A percentile compares a stretch with the other conserved stretches of the same genome.
Evolutionary conservation across 257 asterid species (phyloP).

Genomic region (Parsonsia alboflavescens): DNA sequence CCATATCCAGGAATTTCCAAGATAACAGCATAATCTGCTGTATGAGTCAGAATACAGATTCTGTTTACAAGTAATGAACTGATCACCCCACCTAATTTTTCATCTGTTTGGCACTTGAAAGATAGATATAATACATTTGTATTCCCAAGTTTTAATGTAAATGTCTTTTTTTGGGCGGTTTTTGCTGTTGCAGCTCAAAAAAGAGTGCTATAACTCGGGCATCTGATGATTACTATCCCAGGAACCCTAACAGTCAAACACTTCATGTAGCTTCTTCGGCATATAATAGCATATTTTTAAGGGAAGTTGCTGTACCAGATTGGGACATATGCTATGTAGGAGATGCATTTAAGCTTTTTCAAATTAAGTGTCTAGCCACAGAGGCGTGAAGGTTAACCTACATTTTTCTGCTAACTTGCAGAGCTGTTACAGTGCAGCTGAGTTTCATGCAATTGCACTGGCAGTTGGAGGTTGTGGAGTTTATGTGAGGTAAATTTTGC

Average conservation of each 20-base stretch:
- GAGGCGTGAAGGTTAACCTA: not conserved
- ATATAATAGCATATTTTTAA: slow-evolving; percentile 54
- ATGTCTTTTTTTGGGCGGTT: not conserved
- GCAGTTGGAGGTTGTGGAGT: slow-evolving; percentile 59
- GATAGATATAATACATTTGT: not conserved
- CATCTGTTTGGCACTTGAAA: not conserved
- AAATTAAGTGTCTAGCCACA: not conserved
- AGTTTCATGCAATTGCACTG: slow-evolving; percentile 54
- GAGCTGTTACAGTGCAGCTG: slow-evolving; percentile 51
- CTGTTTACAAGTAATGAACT: slow-evolving; percentile 42
- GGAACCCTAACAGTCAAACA: slow-evolving; percentile 45
- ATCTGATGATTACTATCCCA: slow-evolving; percentile 55
- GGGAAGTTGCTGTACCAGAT: slow-evolving; percentile 54
- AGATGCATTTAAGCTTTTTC: slow-evolving; percentile 2
- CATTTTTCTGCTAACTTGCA: slow-evolving; percentile 21
- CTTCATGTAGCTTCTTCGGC: slow-evolving; percentile 59
- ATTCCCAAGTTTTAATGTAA: slow-evolving; percentile 3
- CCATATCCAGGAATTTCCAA: slow-evolving; percentile 41
- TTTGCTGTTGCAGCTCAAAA: slow-evolving; percentile 36
- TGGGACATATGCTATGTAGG: slow-evolving; percentile 69
- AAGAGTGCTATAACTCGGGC: slow-evolving; percentile 47
- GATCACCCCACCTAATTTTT: not conserved
- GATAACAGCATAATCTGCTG: slow-evolving; percentile 56
- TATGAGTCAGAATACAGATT: slow-evolving; percentile 58
- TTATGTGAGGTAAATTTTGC: slow-evolving; percentile 43